Evolutionary conservation across 768 basidiomycete species (phyloP), one percentile per base, ranked within the genome.

Genomic region (Russula emetica): DNA sequence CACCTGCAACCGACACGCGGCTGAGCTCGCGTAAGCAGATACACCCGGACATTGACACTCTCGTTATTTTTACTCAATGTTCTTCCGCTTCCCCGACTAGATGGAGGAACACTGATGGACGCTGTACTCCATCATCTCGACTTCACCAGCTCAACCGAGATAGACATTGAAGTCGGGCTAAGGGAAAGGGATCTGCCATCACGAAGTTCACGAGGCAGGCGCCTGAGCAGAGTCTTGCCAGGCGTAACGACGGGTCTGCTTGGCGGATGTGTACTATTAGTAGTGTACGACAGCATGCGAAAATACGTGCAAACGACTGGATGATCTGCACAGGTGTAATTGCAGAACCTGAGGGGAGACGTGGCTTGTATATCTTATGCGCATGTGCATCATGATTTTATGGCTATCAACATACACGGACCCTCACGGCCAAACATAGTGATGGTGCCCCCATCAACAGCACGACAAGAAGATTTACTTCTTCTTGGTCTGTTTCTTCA

Each of bases 31-130:
- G 8, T 54, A n/a, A 34, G 18, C 47, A 88, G 89, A 64, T 90
- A 89, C 64, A 73, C 85, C 63, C 74, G 77, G 38, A 82, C 83
- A 70, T 79, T 89, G 2, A 84, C 85, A n/a, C 73, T 94, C 36
- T 93, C 91, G 3, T 77, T 95, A 1, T 93, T 83, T 72, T 74
- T 93, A 62, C 85, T 94, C 77, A 95, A 95, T 72, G 80, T 91
- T 30, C 78, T 94, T 26, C 92, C 93, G 0, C 71, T 94, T 38
- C 82, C 83, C 2, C 75, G 77, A 54, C 77, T 94, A 22, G 93
- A 95, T 64, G 93, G 93, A 30, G 74, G 79, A 9, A 81, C 86
- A 67, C 75, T 88, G 22, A 76, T 92, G 10, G 71, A 70, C 10
- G 69, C 67, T 30, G 60, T 75, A 42, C 60, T 75, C 14, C 73